Evolutionary conservation across 208 protist genomes (phyloP).

Genomic region (Porcisia hertigi): DNA sequence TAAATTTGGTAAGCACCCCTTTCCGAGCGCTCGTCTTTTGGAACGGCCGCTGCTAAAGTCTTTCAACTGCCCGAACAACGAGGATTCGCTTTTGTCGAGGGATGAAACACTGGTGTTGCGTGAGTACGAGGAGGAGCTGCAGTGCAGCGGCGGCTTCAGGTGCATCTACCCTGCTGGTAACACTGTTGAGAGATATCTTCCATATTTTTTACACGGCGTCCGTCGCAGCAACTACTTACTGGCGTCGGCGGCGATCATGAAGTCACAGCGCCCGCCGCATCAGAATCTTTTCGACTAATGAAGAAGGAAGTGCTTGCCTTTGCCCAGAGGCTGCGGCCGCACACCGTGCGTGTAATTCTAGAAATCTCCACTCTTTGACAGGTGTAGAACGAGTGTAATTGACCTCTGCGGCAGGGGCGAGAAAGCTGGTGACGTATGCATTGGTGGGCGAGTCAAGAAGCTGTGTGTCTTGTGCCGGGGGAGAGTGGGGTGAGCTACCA

Average conservation of each 20-base stretch:
- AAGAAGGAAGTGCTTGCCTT: background rate
- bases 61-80: constrained; percentile 65
- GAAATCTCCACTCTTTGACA: too few relatives aligned
- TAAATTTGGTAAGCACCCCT: constrained; percentile 72
- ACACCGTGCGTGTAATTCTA: background rate
- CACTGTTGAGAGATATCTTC: constrained; percentile 71
- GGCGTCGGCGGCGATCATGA: constrained; percentile 56
- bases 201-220: constrained; percentile 78
- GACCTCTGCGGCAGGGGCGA: background rate
- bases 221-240: constrained; percentile 87
- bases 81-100: constrained; percentile 68
- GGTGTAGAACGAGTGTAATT: background rate
- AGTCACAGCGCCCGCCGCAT: constrained; percentile 28
- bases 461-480: background rate
- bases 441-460: background rate
- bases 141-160: constrained; percentile 77
- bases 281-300: constrained; percentile 14
- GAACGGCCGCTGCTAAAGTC: constrained; percentile 45
- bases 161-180: constrained; percentile 69
- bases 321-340: background rate
- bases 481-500: background rate
- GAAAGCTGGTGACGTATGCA: background rate
- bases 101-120: constrained; percentile 69
- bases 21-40: constrained; percentile 36
- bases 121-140: constrained; percentile 84